A percentile compares a stretch with the other conserved stretches of the same genome.
phyloP scores from a whole-genome alignment of 2,329 filamentous ascomycete species.

The Exserohilum turcica region DNA sequence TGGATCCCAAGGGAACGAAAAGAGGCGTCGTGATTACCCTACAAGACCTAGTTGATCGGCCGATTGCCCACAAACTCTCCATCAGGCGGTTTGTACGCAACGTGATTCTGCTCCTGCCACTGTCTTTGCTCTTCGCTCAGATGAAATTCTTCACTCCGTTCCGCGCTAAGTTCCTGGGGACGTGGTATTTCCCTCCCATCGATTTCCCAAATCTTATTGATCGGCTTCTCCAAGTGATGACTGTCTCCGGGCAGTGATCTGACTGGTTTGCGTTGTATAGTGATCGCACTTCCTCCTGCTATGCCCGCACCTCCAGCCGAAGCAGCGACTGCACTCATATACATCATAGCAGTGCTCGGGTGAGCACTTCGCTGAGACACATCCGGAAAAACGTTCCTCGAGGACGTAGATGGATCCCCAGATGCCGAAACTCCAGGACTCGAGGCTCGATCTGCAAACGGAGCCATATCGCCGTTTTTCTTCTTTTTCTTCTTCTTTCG shows the following conservation, averaged over 20 bases:
- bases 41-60: not conserved
- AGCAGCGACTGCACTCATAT: no score
- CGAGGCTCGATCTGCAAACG: constrained; percentile 3
- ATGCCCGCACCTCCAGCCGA: no score
- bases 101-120: not conserved
- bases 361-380: no score
- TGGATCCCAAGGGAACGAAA: no score
- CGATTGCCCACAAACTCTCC: constrained; percentile 1
- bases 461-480: no score
- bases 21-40: not conserved
- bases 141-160: not conserved
- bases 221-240: no score
- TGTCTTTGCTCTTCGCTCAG: not conserved
- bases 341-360: no score
- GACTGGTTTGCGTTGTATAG: no score
- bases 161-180: constrained; percentile 12
- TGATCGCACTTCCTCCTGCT: no score
- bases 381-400: no score
- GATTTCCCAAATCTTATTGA: constrained; percentile 22
- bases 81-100: not conserved
- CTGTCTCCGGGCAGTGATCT: no score
- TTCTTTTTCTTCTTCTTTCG: constrained; percentile 5
- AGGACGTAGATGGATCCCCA: no score
- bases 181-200: constrained; percentile 9
- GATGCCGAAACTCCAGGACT: not conserved